Evolutionary conservation across 148 eudicot genomes (phyloP).

Genomic region (Euryodendron excelsum): DNA sequence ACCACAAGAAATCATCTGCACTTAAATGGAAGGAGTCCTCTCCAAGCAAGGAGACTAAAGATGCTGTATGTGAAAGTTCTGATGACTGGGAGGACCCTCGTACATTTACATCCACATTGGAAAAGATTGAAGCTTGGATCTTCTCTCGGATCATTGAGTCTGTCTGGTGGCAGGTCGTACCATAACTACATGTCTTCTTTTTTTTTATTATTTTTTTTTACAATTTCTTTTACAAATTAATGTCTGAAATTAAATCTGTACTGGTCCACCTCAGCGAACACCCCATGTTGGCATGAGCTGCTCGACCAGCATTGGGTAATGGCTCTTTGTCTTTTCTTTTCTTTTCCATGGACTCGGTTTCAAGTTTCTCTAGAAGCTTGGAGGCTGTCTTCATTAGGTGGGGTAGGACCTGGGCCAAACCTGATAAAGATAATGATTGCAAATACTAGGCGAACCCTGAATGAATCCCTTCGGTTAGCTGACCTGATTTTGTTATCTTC

Average conservation of each 20-base stretch:
- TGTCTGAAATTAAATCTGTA: not conserved
- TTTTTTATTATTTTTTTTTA: not conserved
- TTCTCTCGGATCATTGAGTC: conserved; percentile 85
- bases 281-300: conserved; percentile 1
- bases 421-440: not conserved
- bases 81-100: conserved; percentile 60
- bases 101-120: conserved; percentile 55
- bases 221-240: no score
- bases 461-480: not conserved
- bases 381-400: not conserved
- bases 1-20: conserved; percentile 36
- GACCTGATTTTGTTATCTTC: not conserved
- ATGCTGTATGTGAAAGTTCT: conserved; percentile 22
- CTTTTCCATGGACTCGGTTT: not conserved
- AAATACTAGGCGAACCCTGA: not conserved
- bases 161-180: conserved; percentile 95
- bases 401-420: not conserved
- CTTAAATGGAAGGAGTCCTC: conserved; percentile 54
- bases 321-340: not conserved
- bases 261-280: not conserved
- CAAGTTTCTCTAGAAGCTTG: not conserved
- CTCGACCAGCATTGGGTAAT: not conserved
- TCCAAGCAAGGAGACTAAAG: conserved; percentile 28
- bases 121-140: conserved; percentile 82
- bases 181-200: not conserved